These are phyloP conservation scores for Arabidopsis lyrata DNA, from an alignment of 441 rosid species.

Conservation along the genomic window DNA sequence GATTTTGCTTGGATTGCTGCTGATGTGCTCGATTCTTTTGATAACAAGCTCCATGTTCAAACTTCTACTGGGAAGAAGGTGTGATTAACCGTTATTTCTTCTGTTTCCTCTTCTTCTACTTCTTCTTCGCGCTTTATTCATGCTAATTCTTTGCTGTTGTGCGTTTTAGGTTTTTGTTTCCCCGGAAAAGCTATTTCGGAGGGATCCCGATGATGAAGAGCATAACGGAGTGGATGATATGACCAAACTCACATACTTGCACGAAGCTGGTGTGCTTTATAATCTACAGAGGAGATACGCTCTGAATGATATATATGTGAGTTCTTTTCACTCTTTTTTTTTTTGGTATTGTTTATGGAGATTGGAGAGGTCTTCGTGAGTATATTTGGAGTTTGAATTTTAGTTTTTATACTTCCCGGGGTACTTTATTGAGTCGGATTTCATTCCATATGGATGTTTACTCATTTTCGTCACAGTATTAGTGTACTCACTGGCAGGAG, in stretches of 20 bases:
- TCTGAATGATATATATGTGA: slow-evolving; percentile 93
- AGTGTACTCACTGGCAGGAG: slow-evolving; percentile 15
- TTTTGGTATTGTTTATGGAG: background rate
- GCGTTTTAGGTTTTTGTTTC: slow-evolving; percentile 56
- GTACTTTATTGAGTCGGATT: slow-evolving; percentile 24
- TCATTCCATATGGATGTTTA: slow-evolving; percentile 23
- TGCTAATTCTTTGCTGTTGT: background rate
- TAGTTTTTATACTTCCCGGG: background rate
- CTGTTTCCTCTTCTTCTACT: background rate
- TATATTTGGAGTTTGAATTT: background rate
- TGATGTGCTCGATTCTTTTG: slow-evolving; percentile 60
- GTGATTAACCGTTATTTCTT: slow-evolving; percentile 3
- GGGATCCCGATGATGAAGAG: slow-evolving; percentile 88
- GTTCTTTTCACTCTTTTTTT: slow-evolving; percentile 38
- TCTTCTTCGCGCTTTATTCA: background rate
- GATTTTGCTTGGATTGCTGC: slow-evolving; percentile 84
- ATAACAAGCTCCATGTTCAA: slow-evolving; percentile 62
- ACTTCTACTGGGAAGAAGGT: slow-evolving; percentile 75
- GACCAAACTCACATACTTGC: slow-evolving; percentile 91
- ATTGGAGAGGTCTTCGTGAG: slow-evolving; percentile 11
- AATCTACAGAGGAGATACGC: slow-evolving; percentile 88
- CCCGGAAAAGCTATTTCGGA: slow-evolving; percentile 65
- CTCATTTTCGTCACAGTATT: background rate
- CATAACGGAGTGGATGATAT: slow-evolving; percentile 98
- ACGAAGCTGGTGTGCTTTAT: slow-evolving; percentile 94